phyloP scores from a whole-genome alignment of 495 filamentous ascomycete genomes.

The Talaromyces ruber region DNA sequence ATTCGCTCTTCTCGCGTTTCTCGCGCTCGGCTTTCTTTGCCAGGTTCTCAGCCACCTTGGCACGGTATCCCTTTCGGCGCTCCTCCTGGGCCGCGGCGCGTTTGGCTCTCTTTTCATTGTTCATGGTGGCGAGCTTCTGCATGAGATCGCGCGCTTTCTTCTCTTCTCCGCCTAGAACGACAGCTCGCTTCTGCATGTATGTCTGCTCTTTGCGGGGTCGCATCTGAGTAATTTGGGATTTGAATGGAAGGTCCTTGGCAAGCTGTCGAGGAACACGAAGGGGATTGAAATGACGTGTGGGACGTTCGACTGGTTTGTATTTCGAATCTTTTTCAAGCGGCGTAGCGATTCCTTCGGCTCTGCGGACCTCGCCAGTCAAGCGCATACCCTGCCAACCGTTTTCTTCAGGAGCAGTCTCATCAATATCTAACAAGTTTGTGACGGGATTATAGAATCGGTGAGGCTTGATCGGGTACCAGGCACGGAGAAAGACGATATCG shows the following conservation, averaged over 20 bases:
- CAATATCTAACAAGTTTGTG: slow-evolving; percentile 67
- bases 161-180: slow-evolving; percentile 78
- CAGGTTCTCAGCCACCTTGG: slow-evolving; percentile 63
- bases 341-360: slow-evolving; percentile 63
- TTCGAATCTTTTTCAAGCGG: slow-evolving; percentile 70
- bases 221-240: slow-evolving; percentile 80
- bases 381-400: slow-evolving; percentile 78
- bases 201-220: slow-evolving; percentile 71
- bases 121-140: slow-evolving; percentile 84
- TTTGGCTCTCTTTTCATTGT: slow-evolving; percentile 85
- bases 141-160: slow-evolving; percentile 81
- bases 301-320: slow-evolving; percentile 76
- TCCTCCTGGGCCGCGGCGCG: slow-evolving; percentile 75
- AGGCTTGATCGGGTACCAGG: slow-evolving; percentile 94
- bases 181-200: slow-evolving; percentile 89
- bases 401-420: slow-evolving; percentile 24
- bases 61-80: slow-evolving; percentile 65
- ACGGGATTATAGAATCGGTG: slow-evolving; percentile 95
- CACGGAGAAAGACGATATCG: slow-evolving; percentile 90
- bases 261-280: slow-evolving; percentile 80
- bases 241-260: slow-evolving; percentile 81
- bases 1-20: slow-evolving; percentile 86
- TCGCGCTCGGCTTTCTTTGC: slow-evolving; percentile 79
- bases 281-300: slow-evolving; percentile 83
- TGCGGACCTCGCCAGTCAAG: slow-evolving; percentile 86